phyloP scores from a whole-genome alignment of 2,329 filamentous ascomycete species.

The Talaromyces sp. region DNA sequence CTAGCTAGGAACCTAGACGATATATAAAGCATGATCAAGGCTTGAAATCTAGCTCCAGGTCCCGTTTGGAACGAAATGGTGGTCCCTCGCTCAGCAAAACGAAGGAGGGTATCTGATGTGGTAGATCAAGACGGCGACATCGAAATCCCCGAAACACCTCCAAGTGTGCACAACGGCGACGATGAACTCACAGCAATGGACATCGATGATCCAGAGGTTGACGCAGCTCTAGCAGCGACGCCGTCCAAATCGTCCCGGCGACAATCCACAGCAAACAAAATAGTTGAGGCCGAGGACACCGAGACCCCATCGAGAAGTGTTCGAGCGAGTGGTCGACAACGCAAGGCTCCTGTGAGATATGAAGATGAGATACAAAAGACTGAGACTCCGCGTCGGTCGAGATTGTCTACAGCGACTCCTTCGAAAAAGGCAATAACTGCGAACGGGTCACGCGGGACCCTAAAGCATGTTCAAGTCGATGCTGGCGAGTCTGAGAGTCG shows the following conservation, averaged over 20 bases:
- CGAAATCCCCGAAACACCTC: constrained; percentile 19
- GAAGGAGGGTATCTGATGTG: constrained; percentile 34
- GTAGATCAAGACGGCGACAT: constrained; percentile 19
- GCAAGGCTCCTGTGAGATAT: constrained; percentile 32
- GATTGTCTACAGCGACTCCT: constrained; percentile 17
- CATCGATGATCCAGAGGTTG: constrained; percentile 17
- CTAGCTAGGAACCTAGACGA: neutral
- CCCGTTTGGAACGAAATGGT: constrained; percentile 24
- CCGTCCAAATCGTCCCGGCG: constrained; percentile 25
- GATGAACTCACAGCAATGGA: constrained; percentile 17
- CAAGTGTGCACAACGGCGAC: neutral
- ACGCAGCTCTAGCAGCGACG: constrained; percentile 18
- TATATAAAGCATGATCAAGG: neutral
- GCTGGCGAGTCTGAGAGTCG: constrained; percentile 4
- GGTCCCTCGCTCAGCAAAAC: constrained; percentile 34
- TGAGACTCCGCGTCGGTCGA: constrained; percentile 22
- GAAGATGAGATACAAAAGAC: constrained; percentile 24
- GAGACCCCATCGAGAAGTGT: constrained; percentile 25
- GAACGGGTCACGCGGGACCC: constrained; percentile 25
- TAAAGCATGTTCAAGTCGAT: constrained; percentile 15
- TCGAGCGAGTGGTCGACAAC: constrained; percentile 34
- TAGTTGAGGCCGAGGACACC: constrained; percentile 15
- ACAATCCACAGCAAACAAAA: constrained; percentile 21
- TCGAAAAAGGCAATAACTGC: constrained; percentile 22
- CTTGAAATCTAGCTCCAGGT: neutral